phyloP scores from a whole-genome alignment of 2,329 filamentous ascomycete genomes.

The Colletotrichum nymphaeae region DNA sequence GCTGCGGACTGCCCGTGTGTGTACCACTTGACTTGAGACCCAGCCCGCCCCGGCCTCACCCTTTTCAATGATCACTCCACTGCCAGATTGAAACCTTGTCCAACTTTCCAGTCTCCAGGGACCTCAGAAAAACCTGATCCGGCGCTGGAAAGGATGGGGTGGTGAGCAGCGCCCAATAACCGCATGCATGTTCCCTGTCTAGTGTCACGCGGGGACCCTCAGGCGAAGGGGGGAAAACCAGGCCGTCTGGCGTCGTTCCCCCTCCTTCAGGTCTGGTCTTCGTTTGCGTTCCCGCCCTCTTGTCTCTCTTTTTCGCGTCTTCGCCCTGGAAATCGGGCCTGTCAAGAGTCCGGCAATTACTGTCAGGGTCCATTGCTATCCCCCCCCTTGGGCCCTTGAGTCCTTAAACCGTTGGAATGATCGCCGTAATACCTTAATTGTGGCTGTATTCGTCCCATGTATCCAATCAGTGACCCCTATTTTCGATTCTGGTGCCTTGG shows the following conservation, averaged over 20 bases:
- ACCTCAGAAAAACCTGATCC: slow-evolving; percentile 14
- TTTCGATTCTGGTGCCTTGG: background rate
- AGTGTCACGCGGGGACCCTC: slow-evolving; percentile 4
- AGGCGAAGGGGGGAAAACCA: background rate
- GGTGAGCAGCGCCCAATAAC: background rate
- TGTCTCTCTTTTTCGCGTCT: background rate
- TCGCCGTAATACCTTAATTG: slow-evolving; percentile 7
- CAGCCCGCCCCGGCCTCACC: too few relatives aligned
- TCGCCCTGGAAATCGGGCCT: background rate
- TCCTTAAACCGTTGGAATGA: slow-evolving; percentile 5
- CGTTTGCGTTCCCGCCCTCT: slow-evolving; percentile 2
- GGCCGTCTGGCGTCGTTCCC: background rate
- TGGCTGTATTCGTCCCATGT: slow-evolving; percentile 3
- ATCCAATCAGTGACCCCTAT: background rate
- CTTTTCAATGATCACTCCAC: background rate
- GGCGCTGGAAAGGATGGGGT: background rate
- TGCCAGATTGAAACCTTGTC: slow-evolving; percentile 8
- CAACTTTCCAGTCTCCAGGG: slow-evolving; percentile 7
- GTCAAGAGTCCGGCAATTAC: background rate
- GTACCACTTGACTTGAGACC: too few relatives aligned
- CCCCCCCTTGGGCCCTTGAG: background rate
- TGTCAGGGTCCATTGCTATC: slow-evolving; percentile 7
- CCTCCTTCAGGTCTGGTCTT: background rate
- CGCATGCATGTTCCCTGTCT: slow-evolving; percentile 8
- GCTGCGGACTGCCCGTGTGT: background rate